Percentiles rank a stretch among this genome's conserved stretches.
phyloP scores from a whole-genome alignment of 306 rosid genomes.

The Arachis stenosperma region DNA sequence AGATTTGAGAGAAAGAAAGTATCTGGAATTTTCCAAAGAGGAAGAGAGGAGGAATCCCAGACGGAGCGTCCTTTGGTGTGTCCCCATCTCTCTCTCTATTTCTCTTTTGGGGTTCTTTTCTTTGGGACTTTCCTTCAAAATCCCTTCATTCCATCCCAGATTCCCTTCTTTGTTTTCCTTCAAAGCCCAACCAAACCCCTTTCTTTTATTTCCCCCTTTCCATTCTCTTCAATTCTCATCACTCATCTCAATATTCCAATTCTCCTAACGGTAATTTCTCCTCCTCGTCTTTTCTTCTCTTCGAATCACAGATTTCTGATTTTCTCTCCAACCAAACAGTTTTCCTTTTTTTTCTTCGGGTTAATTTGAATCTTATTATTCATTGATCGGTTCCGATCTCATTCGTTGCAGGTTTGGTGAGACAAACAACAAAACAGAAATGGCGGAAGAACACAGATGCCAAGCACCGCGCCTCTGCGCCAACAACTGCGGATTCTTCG shows the following conservation, averaged over 20 bases:
- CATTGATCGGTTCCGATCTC: not conserved
- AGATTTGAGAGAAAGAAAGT: constrained; percentile 14
- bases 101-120: constrained; percentile 42
- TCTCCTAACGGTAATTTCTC: constrained; percentile 10
- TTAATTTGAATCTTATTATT: not conserved
- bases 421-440: constrained; percentile 14
- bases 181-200: not conserved
- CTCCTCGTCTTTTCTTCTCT: not conserved
- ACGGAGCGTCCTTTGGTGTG: constrained; percentile 16
- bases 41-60: constrained; percentile 46
- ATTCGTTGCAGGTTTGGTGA: constrained; percentile 3
- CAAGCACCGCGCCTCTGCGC: constrained; percentile 75
- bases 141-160: not conserved
- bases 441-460: constrained; percentile 92
- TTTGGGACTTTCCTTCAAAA: constrained; percentile 29
- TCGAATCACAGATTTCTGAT: not conserved
- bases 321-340: not conserved
- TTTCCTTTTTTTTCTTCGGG: not conserved
- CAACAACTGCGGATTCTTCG: constrained; percentile 86
- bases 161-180: constrained; percentile 27
- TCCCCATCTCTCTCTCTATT: not conserved
- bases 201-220: constrained; percentile 2
- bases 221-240: constrained; percentile 4
- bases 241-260: not conserved
- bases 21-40: constrained; percentile 48